These are phyloP conservation scores for Endothia cerciana DNA, from an alignment of 2,329 filamentous ascomycete species.

Conservation along the genomic window DNA sequence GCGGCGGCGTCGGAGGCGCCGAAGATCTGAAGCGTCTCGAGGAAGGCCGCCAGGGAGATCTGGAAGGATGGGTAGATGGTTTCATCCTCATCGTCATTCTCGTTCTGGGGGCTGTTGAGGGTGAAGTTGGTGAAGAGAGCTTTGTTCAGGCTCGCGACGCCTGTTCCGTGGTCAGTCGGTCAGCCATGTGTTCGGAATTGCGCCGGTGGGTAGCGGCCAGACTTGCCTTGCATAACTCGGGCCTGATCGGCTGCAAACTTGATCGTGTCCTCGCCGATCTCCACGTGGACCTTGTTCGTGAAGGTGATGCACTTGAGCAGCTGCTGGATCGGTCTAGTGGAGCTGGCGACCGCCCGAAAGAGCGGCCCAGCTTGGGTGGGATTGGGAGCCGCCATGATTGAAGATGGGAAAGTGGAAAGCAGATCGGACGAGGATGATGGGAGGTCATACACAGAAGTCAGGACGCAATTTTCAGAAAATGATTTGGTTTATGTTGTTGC, in stretches of 20 bases:
- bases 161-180: constrained; percentile 40
- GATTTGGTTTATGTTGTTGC: constrained; percentile 38
- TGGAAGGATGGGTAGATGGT: constrained; percentile 72
- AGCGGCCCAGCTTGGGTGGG: constrained; percentile 46
- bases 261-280: constrained; percentile 83
- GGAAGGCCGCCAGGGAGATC: constrained; percentile 81
- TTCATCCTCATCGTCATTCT: constrained; percentile 45
- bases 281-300: constrained; percentile 62
- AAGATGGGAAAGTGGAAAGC: background rate
- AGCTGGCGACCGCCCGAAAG: constrained; percentile 77
- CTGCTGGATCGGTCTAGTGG: constrained; percentile 74
- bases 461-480: constrained; percentile 31
- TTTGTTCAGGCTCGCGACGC: constrained; percentile 84
- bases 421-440: constrained; percentile 12
- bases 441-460: constrained; percentile 25
- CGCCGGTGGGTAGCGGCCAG: constrained; percentile 15
- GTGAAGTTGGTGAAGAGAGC: constrained; percentile 85
- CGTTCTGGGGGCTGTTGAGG: constrained; percentile 57
- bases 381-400: constrained; percentile 25
- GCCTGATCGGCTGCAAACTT: constrained; percentile 88
- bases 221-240: constrained; percentile 84
- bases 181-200: constrained; percentile 37
- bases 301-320: constrained; percentile 62
- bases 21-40: constrained; percentile 96
- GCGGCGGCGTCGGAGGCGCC: constrained; percentile 74